Evolutionary conservation across 257 asterid genomes (phyloP), one percentile per base, ranked within the genome.

Genomic region (Primulina eburnea): DNA sequence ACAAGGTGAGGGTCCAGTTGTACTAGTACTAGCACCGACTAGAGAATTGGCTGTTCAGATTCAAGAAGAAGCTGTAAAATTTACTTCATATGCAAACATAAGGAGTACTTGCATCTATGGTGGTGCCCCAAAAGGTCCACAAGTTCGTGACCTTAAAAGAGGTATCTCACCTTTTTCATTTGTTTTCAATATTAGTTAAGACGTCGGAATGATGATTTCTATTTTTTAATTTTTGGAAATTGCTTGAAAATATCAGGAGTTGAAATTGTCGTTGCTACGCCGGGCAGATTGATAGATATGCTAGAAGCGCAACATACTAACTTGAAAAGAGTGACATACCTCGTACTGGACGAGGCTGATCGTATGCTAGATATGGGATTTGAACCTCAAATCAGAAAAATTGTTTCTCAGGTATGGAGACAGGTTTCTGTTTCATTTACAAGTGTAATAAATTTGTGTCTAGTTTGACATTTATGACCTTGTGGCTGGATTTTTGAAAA

Each of bases 291-390:
- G 81, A 92, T 92, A 71, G 98, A 92, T 66, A 86, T 92, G 98
- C 70, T 92, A 76, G 98, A 89, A 81, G 86, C 96, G 63, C 95
- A 88, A 71, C 92, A 83, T 75, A 89, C 98, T 34, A 92, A 89
- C 80, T 79, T 92, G 84, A 86, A 71, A 85, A 82, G 98, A 74
- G 94, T 92, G 65, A 92, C 98, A 14, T 91, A 91, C 75, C 95
- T 92, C 57, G 98, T 92, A 68, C 73, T 92, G 76, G 98, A 92
- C 55, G 98, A 92, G 86, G 98, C 98, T 75, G 98, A 89, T 75
- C 94, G 98, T 62, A 89, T 92, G 98, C 85, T 89, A 40, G 98
- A 92, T 85, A 92, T 92, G 96, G 98, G 98, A 33, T 92, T 92
- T 86, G 96, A 92, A 85, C 98, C 98, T 70, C 98, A 92, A 81